Conservation (phyloP, 2,329 filamentous ascomycete genomes). For the Penicillium thymicola region DNA sequence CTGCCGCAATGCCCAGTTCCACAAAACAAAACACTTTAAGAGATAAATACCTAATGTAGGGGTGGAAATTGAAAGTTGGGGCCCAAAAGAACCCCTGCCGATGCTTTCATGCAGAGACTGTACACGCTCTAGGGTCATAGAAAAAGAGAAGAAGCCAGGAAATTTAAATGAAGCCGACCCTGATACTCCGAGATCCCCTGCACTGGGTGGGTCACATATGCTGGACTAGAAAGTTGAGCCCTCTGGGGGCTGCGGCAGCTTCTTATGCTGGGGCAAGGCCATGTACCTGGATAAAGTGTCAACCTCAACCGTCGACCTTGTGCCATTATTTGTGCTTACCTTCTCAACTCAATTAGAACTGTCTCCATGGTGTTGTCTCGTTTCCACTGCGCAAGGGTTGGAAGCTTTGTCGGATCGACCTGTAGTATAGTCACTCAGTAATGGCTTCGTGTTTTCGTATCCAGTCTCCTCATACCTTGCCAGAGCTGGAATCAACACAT, state of each 20-base stretch:
- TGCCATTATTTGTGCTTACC: slow-evolving; percentile 47
- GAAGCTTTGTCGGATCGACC: slow-evolving; percentile 80
- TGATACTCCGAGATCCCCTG: slow-evolving; percentile 30
- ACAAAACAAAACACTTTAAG: neutral
- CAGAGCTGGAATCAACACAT: slow-evolving; percentile 77
- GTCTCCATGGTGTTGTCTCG: slow-evolving; percentile 94
- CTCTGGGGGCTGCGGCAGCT: slow-evolving; percentile 89
- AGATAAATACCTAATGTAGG: slow-evolving; percentile 11
- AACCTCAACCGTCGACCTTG: slow-evolving; percentile 10
- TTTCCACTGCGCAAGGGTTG: slow-evolving; percentile 86
- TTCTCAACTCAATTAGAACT: slow-evolving; percentile 78
- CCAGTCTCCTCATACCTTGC: slow-evolving; percentile 55
- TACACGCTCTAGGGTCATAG: slow-evolving; percentile 34
- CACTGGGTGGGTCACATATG: slow-evolving; percentile 19
- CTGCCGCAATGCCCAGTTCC: slow-evolving; percentile 5
- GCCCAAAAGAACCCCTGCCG: slow-evolving; percentile 28
- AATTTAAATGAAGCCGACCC: slow-evolving; percentile 26
- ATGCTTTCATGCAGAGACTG: slow-evolving; percentile 40
- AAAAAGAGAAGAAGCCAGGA: slow-evolving; percentile 22
- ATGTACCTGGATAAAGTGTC: slow-evolving; percentile 66
- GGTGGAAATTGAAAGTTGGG: slow-evolving; percentile 18
- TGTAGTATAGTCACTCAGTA: slow-evolving; percentile 33
- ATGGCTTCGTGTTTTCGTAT: neutral
- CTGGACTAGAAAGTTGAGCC: slow-evolving; percentile 59
- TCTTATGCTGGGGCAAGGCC: slow-evolving; percentile 88